Conservation (phyloP, 1,139 yeast genomes). For the Insectozyma bohioensis region DNA sequence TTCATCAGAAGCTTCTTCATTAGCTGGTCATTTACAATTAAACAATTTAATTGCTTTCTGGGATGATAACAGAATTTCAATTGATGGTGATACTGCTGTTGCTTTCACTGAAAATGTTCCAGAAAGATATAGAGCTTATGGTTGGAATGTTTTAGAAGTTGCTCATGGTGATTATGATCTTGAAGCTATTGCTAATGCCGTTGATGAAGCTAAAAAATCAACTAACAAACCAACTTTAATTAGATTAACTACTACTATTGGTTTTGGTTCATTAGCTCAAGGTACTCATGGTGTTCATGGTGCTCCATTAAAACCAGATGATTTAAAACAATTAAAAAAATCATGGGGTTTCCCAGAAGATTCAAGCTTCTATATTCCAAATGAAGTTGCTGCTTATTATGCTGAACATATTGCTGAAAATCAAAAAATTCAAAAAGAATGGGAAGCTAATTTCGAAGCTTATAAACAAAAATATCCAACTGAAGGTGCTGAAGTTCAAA, state of each 20-base stretch:
- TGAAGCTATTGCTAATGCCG: constrained; percentile 69
- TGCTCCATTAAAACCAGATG: constrained; percentile 93
- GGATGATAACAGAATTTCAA: constrained; percentile 97
- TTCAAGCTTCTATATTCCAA: constrained; percentile 75
- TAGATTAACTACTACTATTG: constrained; percentile 88
- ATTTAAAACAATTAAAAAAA: constrained; percentile 81
- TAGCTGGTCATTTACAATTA: constrained; percentile 95
- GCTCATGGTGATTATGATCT: constrained; percentile 81
- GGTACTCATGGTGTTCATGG: constrained; percentile 98
- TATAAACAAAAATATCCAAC: constrained; percentile 76
- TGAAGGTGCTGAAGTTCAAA: constrained; percentile 73
- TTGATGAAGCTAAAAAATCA: constrained; percentile 64
- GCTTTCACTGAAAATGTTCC: constrained; percentile 95
- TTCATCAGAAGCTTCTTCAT: constrained; percentile 87
- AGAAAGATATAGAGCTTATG: constrained; percentile 86
- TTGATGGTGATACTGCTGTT: constrained; percentile 88
- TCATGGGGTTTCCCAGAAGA: constrained; percentile 89
- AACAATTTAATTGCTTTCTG: constrained; percentile 94
- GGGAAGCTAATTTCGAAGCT: constrained; percentile 64
- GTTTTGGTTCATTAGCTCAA: constrained; percentile 83
- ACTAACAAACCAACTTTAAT: constrained; percentile 87
- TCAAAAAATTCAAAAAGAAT: constrained; percentile 64
- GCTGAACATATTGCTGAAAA: constrained; percentile 55
- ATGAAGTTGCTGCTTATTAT: constrained; percentile 78
- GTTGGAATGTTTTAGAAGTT: constrained; percentile 87